Percentiles rank a stretch among this genome's conserved stretches.
Conservation (phyloP, 2,329 filamentous ascomycete genomes). For the Laburnicola sp. region DNA sequence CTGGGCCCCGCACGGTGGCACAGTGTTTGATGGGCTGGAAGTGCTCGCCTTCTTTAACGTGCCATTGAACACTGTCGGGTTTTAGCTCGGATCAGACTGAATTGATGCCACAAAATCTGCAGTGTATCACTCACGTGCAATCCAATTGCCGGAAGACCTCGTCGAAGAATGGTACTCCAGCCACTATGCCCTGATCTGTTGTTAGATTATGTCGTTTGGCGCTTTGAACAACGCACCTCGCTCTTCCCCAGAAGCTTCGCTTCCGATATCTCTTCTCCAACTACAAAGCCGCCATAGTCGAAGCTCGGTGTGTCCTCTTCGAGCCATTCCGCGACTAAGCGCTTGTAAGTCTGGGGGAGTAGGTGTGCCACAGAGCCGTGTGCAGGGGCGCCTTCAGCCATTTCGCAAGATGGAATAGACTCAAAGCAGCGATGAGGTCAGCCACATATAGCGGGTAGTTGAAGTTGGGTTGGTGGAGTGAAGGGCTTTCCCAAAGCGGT, state of each 20-base stretch:
- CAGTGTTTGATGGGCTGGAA: conserved; percentile 64
- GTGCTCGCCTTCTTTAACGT: conserved; percentile 71
- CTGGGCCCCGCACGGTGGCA: conserved; percentile 84
- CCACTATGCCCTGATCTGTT: conserved; percentile 68
- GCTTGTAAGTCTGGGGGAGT: conserved; percentile 82
- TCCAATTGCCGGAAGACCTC: conserved; percentile 89
- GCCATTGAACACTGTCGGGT: conserved; percentile 73
- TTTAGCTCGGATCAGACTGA: no score
- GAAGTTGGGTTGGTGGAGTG: background rate
- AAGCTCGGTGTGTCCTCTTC: conserved; percentile 95
- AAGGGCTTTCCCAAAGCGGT: conserved; percentile 1
- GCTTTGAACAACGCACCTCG: conserved; percentile 43
- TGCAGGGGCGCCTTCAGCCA: conserved; percentile 56
- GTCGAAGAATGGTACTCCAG: conserved; percentile 91
- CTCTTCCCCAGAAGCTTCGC: conserved; percentile 61
- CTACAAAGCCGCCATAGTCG: conserved; percentile 96
- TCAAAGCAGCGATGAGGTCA: background rate
- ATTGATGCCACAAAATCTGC: no score
- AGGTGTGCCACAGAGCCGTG: conserved; percentile 70
- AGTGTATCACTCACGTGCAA: conserved; percentile 63
- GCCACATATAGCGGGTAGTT: background rate
- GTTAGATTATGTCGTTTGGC: conserved; percentile 4
- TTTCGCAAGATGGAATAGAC: conserved; percentile 13
- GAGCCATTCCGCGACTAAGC: conserved; percentile 79
- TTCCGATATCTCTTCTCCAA: conserved; percentile 66